Percentiles rank a stretch among this genome's conserved stretches.
These are phyloP conservation scores for Candida hispaniensis DNA, from an alignment of 805 yeast genomes.

Conservation along the genomic window DNA sequence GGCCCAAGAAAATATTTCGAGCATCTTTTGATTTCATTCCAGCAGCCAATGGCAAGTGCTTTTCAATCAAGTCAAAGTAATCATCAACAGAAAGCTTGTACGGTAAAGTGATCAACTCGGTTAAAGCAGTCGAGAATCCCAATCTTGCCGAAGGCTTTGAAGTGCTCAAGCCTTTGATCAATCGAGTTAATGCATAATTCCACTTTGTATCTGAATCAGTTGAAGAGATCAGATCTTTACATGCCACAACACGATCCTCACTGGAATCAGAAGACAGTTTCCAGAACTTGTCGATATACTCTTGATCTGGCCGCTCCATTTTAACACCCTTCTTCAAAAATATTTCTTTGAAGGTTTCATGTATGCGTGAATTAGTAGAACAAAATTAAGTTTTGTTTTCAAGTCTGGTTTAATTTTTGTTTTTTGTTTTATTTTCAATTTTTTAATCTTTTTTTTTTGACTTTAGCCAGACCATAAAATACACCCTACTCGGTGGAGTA, in stretches of 20 bases:
- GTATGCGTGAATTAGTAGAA: background rate
- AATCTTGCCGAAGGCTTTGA: slow-evolving; percentile 73
- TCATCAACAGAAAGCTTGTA: slow-evolving; percentile 31
- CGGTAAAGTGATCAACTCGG: slow-evolving; percentile 38
- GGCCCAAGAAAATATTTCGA: slow-evolving; percentile 52
- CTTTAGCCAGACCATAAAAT: no score
- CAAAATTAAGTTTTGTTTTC: no score
- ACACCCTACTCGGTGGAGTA: no score
- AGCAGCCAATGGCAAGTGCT: slow-evolving; percentile 27
- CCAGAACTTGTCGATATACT: slow-evolving; percentile 14
- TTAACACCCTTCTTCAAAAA: slow-evolving; percentile 17
- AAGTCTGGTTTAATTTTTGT: no score
- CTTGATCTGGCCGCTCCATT: slow-evolving; percentile 13
- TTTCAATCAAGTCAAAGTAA: slow-evolving; percentile 31
- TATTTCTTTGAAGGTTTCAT: background rate
- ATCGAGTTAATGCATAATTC: slow-evolving; percentile 69
- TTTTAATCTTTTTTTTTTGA: no score
- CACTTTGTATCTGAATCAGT: slow-evolving; percentile 38
- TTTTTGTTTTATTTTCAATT: no score
- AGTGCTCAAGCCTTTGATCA: slow-evolving; percentile 72
- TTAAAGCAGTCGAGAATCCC: slow-evolving; percentile 80
- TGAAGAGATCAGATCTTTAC: slow-evolving; percentile 52
- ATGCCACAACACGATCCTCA: slow-evolving; percentile 61
- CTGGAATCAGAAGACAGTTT: slow-evolving; percentile 66
- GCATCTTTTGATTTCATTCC: slow-evolving; percentile 19